A percentile compares a stretch with the other conserved stretches of the same genome.
Evolutionary conservation across 345 rosid genomes (phyloP).

Genomic region (Citrus trifoliata): DNA sequence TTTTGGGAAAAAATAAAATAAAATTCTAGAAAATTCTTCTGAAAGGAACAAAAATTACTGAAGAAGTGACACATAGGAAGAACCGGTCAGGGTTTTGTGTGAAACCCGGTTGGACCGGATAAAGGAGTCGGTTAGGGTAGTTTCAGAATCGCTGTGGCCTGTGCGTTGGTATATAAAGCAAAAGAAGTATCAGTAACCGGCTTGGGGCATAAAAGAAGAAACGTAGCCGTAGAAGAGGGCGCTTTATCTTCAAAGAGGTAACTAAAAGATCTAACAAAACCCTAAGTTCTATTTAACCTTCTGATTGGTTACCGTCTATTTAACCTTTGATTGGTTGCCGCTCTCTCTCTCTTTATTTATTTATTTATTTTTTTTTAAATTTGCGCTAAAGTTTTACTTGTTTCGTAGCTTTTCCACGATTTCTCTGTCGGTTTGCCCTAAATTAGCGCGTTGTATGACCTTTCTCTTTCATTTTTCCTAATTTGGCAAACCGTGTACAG

Average conservation of each 20-base stretch:
- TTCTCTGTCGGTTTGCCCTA: neutral
- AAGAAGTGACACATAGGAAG: neutral
- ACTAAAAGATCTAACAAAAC: slow-evolving; percentile 23
- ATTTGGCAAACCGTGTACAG: neutral
- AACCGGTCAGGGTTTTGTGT: neutral
- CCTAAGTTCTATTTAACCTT: slow-evolving; percentile 1
- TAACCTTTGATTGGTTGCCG: neutral
- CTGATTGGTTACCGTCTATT: neutral
- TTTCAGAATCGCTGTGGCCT: slow-evolving; percentile 13
- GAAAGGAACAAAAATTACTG: neutral
- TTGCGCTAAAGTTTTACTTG: neutral
- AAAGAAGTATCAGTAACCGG: slow-evolving; percentile 19
- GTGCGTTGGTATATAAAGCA: slow-evolving; percentile 33
- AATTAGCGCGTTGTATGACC: neutral
- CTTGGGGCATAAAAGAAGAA: slow-evolving; percentile 53
- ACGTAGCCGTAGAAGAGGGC: slow-evolving; percentile 72
- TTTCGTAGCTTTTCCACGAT: neutral
- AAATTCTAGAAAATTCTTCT: neutral
- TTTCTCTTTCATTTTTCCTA: neutral
- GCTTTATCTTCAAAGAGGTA: slow-evolving; percentile 20
- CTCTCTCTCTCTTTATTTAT: neutral
- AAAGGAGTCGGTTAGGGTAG: slow-evolving; percentile 51
- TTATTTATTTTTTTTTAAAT: neutral
- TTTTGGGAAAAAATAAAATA: no score
- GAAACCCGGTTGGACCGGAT: slow-evolving; percentile 26